Conservation (phyloP, 768 basidiomycete species). For the Naganishia randhawae region DNA sequence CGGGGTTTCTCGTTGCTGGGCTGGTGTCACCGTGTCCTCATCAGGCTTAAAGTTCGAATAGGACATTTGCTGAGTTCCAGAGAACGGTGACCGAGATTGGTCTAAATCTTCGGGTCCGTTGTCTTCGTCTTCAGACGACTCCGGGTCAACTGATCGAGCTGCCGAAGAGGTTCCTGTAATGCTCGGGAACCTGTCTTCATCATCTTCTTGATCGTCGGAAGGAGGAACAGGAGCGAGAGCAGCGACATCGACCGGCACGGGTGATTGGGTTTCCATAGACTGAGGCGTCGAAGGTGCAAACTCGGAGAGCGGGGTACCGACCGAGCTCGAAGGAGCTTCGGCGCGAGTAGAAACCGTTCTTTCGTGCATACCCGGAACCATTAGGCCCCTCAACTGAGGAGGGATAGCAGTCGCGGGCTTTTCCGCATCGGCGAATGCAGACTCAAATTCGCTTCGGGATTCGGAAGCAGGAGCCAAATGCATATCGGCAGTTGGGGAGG, state of each 20-base stretch:
- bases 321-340: conserved; percentile 35
- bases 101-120: conserved; percentile 52
- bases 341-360: conserved; percentile 44
- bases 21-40: not conserved
- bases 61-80: not conserved
- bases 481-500: conserved; percentile 18
- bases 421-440: conserved; percentile 44
- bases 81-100: conserved; percentile 29
- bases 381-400: conserved; percentile 15
- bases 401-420: conserved; percentile 20
- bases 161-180: conserved; percentile 36
- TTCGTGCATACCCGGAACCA: conserved; percentile 37
- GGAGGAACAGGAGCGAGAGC: conserved; percentile 9
- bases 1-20: not conserved
- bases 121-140: conserved; percentile 45
- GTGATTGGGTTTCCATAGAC: conserved; percentile 4
- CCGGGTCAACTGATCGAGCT: not conserved
- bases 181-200: conserved; percentile 3
- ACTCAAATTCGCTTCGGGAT: conserved; percentile 42
- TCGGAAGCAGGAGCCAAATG: conserved; percentile 30
- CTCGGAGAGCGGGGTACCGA: conserved; percentile 37
- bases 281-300: conserved; percentile 6
- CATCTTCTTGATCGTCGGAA: conserved; percentile 24
- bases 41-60: not conserved
- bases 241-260: conserved; percentile 22